These are phyloP conservation scores for Suhomyces wounanorum DNA, from an alignment of 1,139 yeast genomes.

Conservation along the genomic window DNA sequence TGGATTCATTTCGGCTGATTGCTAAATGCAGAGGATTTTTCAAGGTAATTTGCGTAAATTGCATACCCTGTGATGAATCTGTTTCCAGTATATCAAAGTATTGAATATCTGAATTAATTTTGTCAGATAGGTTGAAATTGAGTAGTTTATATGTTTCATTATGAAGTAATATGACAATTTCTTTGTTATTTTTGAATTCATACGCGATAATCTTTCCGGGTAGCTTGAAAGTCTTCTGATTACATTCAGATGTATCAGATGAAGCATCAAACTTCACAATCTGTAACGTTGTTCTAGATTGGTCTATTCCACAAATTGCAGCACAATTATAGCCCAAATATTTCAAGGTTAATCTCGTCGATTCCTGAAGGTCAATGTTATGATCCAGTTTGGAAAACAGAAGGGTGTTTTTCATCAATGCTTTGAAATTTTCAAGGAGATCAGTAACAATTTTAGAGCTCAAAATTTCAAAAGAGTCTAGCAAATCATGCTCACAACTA, in stretches of 20 bases:
- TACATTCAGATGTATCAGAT: too few relatives aligned
- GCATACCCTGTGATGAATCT: neutral
- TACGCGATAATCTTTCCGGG: slow-evolving; percentile 12
- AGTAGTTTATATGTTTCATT: slow-evolving; percentile 10
- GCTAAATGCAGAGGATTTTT: slow-evolving; percentile 29
- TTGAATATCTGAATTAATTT: slow-evolving; percentile 2
- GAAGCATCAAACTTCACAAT: slow-evolving; percentile 6
- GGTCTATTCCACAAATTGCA: slow-evolving; percentile 12
- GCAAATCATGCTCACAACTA: slow-evolving; percentile 10
- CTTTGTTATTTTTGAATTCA: slow-evolving; percentile 17
- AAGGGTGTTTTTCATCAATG: slow-evolving; percentile 17
- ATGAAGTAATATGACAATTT: slow-evolving; percentile 17
- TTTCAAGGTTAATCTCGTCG: slow-evolving; percentile 6
- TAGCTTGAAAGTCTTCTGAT: slow-evolving; percentile 1
- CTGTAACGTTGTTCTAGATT: neutral
- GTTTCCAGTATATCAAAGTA: neutral
- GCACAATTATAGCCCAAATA: slow-evolving; percentile 1
- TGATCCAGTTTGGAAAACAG: slow-evolving; percentile 3
- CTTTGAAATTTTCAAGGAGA: slow-evolving; percentile 17
- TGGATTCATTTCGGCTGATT: slow-evolving; percentile 22
- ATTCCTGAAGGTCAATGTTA: neutral
- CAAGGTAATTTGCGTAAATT: slow-evolving; percentile 8
- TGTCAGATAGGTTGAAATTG: slow-evolving; percentile 13
- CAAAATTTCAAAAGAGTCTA: slow-evolving; percentile 12
- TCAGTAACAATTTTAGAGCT: slow-evolving; percentile 13